Evolutionary conservation across 768 basidiomycete species (phyloP).

Genomic region (Hygrocybe coccinea): DNA sequence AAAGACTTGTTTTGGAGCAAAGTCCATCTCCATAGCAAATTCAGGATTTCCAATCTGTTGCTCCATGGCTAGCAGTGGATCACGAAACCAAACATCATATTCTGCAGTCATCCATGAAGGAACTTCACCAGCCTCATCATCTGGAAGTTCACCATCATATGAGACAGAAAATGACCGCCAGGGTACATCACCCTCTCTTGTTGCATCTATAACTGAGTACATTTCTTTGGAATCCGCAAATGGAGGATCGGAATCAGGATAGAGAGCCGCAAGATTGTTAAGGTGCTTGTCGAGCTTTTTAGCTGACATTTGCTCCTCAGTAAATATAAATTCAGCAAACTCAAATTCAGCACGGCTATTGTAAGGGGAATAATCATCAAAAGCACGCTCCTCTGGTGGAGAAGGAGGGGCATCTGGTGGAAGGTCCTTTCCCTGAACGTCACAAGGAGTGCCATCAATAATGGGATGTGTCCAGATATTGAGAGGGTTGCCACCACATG

Average conservation of each 20-base stretch:
- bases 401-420: too few relatives aligned
- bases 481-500: too few relatives aligned
- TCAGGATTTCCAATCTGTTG: slow-evolving; percentile 33
- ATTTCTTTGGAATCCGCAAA: slow-evolving; percentile 22
- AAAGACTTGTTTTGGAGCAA: slow-evolving; percentile 25
- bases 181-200: slow-evolving; percentile 18
- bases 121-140: slow-evolving; percentile 12
- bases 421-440: too few relatives aligned
- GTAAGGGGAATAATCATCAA: too few relatives aligned
- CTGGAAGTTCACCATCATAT: slow-evolving; percentile 17
- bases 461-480: too few relatives aligned
- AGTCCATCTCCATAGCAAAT: slow-evolving; percentile 31
- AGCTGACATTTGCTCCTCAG: too few relatives aligned
- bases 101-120: slow-evolving; percentile 30
- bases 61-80: slow-evolving; percentile 25
- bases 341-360: too few relatives aligned
- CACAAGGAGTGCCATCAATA: too few relatives aligned
- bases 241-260: slow-evolving; percentile 4
- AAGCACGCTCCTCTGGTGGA: too few relatives aligned
- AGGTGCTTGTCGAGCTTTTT: too few relatives aligned
- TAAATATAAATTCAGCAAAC: too few relatives aligned
- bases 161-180: slow-evolving; percentile 23
- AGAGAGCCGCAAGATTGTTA: too few relatives aligned
- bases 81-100: slow-evolving; percentile 32
- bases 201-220: slow-evolving; percentile 25